These are phyloP conservation scores for Neospora caninum DNA, from an alignment of 169 alveolate genomes.

Conservation along the genomic window DNA sequence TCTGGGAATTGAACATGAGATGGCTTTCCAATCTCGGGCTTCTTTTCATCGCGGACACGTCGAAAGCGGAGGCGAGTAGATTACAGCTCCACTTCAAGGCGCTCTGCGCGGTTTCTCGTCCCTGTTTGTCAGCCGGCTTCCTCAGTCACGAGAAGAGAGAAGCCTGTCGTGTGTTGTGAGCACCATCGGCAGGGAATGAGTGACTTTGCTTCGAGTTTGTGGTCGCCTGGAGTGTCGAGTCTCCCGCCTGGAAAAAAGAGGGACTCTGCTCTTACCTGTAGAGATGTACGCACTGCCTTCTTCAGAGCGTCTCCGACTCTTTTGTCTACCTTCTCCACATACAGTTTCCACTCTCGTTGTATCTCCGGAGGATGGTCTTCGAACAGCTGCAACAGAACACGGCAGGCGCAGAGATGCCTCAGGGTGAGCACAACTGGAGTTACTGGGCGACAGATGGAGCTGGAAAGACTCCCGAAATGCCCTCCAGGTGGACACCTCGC, in stretches of 20 bases:
- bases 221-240: too few species aligned
- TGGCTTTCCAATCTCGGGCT: too few species aligned
- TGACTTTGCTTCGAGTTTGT: too few species aligned
- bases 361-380: slow-evolving; percentile 76
- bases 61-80: too few species aligned
- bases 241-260: background rate
- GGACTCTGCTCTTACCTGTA: slow-evolving; percentile 72
- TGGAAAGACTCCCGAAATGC: background rate
- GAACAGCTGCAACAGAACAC: slow-evolving; percentile 71
- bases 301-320: slow-evolving; percentile 81
- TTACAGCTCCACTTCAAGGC: too few species aligned
- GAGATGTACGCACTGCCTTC: slow-evolving; percentile 81
- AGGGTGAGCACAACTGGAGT: background rate
- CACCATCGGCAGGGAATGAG: too few species aligned
- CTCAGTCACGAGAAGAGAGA: too few species aligned
- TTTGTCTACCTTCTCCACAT: slow-evolving; percentile 29
- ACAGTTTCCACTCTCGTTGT: slow-evolving; percentile 74
- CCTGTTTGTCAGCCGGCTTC: too few species aligned
- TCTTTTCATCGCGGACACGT: too few species aligned
- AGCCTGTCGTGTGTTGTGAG: too few species aligned
- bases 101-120: too few species aligned
- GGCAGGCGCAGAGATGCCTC: background rate
- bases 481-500: background rate
- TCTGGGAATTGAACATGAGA: too few species aligned
- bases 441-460: background rate